Evolutionary conservation across 345 rosid genomes (phyloP).

Genomic region (Rhizophora mangle): DNA sequence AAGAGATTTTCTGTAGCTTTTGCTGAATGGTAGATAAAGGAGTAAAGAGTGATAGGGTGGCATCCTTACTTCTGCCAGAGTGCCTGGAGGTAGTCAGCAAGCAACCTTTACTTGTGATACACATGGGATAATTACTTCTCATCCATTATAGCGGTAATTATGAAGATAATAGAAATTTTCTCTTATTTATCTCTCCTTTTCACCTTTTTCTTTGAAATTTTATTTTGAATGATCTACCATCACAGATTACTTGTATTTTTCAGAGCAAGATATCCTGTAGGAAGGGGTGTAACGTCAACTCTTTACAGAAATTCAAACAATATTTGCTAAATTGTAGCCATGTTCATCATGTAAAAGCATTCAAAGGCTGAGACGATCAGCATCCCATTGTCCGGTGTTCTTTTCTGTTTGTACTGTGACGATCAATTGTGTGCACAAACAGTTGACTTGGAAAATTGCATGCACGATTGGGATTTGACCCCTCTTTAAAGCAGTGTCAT

Average conservation of each 20-base stretch:
- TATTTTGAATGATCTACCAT: slow-evolving; percentile 27
- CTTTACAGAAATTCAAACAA: background rate
- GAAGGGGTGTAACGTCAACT: background rate
- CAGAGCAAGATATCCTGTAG: slow-evolving; percentile 22
- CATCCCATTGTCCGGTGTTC: background rate
- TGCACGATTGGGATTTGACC: background rate
- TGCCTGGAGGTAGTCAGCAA: slow-evolving; percentile 10
- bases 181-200: background rate
- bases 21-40: slow-evolving; percentile 12
- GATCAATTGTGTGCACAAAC: no score
- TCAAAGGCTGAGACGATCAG: background rate
- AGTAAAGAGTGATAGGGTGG: background rate
- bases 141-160: slow-evolving; percentile 9
- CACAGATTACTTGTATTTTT: slow-evolving; percentile 23
- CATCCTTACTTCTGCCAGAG: slow-evolving; percentile 1
- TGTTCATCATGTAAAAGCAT: slow-evolving; percentile 17
- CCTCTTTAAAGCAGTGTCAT: no score
- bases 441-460: background rate
- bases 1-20: slow-evolving; percentile 13
- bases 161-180: background rate
- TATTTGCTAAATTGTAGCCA: slow-evolving; percentile 1
- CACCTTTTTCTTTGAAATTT: background rate
- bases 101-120: background rate
- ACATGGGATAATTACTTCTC: slow-evolving; percentile 16
- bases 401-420: background rate